Evolutionary conservation across 2,329 filamentous ascomycete genomes (phyloP), one percentile per base, ranked within the genome.

Genomic region (Aspergillus sergii): DNA sequence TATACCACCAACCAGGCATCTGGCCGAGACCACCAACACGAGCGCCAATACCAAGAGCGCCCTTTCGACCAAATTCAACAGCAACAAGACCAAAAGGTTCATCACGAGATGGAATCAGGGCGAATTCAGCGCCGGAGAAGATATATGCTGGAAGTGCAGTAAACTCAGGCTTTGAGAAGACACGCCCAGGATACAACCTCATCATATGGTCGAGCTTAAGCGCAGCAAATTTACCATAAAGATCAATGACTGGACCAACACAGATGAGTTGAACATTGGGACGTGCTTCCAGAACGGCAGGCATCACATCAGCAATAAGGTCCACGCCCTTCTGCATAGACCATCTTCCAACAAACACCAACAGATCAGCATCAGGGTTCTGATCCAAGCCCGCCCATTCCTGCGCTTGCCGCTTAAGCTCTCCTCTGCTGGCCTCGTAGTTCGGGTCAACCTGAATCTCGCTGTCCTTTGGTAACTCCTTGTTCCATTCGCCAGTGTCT

Each of bases 1-100:
- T 89, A 73, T 86, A 90, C 88, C 88, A 90, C 85, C 88, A 90
- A 28, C 88, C 88, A 23, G 88, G 88, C 88, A 90, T 90, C 71
- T 89, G 86, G n/a, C 88, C 87, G 26, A 90, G 81, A 60, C 88
- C 88, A 67, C 88, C 88, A 43, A 90, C 88, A 59, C 87, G 82
- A 43, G 88, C 86, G 53, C 88, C 88, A 61, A 90, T 86, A 68
- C 88, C 88, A 50, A 90, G 81, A 23, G 88, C 88, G 69, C 88
- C 88, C 73, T 90, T 90, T 28, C 88, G 82, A 61, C 88, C 88
- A 67, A 90, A 90, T 69, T 90, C 88, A 51, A 90, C 88, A 34
- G 88, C 88, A 7, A 91, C 88, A 34, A 90, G 78, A 57, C 88
- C 88, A 68, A 90, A 91, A 0, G 88, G 88, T 74, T 91, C 88